Conservation (phyloP, 768 basidiomycete genomes). For the Pluteus cervinus region DNA sequence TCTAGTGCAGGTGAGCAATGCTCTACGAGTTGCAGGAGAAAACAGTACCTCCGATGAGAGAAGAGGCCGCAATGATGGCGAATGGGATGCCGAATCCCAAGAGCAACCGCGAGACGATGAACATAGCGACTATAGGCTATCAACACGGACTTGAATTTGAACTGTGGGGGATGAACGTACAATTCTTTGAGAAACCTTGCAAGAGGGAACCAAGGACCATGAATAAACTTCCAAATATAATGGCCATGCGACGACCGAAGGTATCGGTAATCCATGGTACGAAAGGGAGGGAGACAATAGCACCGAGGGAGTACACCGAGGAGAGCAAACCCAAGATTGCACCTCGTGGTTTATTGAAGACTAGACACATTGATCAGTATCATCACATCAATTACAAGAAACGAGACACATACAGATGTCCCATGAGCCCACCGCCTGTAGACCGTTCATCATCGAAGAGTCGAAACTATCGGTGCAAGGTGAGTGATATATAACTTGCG, state of each 20-base stretch:
- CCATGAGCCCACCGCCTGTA: conserved; percentile 56
- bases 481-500: too few relatives aligned
- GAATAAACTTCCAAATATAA: conserved; percentile 43
- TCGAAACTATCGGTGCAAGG: too few relatives aligned
- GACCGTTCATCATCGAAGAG: conserved; percentile 56
- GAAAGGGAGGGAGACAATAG: conserved; percentile 45
- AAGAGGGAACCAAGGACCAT: conserved; percentile 43
- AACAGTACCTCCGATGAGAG: conserved; percentile 53
- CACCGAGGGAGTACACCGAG: conserved; percentile 56
- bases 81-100: conserved; percentile 57
- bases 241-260: conserved; percentile 45
- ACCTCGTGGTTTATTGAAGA: conserved; percentile 49
- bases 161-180: conserved; percentile 31
- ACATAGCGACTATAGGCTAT: conserved; percentile 61
- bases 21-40: conserved; percentile 3
- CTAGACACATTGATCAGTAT: conserved; percentile 19
- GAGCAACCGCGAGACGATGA: conserved; percentile 48
- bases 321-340: conserved; percentile 51
- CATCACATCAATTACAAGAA: not conserved
- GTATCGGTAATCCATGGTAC: conserved; percentile 45
- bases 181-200: conserved; percentile 42
- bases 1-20: conserved; percentile 29
- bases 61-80: conserved; percentile 59
- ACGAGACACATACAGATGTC: conserved; percentile 35
- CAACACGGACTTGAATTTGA: too few relatives aligned